phyloP scores from a whole-genome alignment of 345 rosid species.

The Citrus cavaleriei region DNA sequence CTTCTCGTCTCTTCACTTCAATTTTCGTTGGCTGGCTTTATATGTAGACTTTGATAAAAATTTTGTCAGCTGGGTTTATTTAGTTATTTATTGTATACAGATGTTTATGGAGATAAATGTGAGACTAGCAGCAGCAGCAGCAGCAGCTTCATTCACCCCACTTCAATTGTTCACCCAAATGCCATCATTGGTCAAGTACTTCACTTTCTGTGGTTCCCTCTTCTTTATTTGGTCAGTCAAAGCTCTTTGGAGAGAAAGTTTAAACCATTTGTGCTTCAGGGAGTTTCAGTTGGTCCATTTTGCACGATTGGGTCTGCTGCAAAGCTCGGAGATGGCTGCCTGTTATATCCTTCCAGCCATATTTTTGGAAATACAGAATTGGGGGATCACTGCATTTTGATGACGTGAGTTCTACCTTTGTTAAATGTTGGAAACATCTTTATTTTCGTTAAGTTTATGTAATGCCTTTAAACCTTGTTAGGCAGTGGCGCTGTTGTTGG shows the following conservation, averaged over 20 bases:
- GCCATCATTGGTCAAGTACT: conserved; percentile 74
- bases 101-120: conserved; percentile 23
- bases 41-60: not conserved
- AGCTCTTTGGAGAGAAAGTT: not conserved
- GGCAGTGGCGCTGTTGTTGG: conserved; percentile 96
- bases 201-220: not conserved
- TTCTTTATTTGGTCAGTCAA: not conserved
- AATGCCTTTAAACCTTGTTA: conserved; percentile 33
- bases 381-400: conserved; percentile 68
- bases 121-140: conserved; percentile 13
- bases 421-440: not conserved
- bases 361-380: conserved; percentile 71
- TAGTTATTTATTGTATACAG: conserved; percentile 19
- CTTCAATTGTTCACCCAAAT: conserved; percentile 70
- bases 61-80: not conserved
- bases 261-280: conserved; percentile 35
- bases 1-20: not conserved
- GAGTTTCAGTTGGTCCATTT: conserved; percentile 74
- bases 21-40: not conserved
- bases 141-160: conserved; percentile 53
- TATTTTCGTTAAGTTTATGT: not conserved
- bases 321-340: conserved; percentile 76
- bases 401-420: conserved; percentile 58
- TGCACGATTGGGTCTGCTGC: conserved; percentile 80
- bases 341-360: conserved; percentile 68